Percentiles rank a stretch among this genome's conserved stretches.
Evolutionary conservation across 2,329 filamentous ascomycete species (phyloP).

Genomic region (Sclerotinia minor): DNA sequence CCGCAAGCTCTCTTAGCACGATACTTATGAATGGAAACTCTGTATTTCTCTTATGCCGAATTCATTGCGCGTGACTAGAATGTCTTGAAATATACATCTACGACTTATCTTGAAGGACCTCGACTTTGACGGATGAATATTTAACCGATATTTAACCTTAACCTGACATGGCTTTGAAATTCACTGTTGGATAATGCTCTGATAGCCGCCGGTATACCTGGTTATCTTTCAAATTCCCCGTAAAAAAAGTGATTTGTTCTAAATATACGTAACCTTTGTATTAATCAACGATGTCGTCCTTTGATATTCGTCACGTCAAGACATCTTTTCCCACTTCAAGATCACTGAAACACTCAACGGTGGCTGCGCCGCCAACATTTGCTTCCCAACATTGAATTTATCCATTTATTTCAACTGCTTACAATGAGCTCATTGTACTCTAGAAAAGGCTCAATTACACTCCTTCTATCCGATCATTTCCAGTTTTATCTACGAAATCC

Average conservation of each 20-base stretch:
- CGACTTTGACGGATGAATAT: slow-evolving; percentile 1
- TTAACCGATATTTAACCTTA: neutral
- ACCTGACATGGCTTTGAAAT: too few relatives aligned
- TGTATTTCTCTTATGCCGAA: neutral
- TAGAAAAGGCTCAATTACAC: neutral
- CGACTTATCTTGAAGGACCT: neutral
- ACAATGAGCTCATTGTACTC: neutral
- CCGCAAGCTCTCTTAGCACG: neutral
- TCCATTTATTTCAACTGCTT: slow-evolving; percentile 3
- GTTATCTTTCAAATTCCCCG: too few relatives aligned
- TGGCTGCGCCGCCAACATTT: slow-evolving; percentile 1
- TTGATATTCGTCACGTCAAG: neutral
- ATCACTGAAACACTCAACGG: neutral
- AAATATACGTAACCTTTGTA: too few relatives aligned
- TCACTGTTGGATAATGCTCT: neutral
- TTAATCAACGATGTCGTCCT: neutral
- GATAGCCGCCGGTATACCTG: neutral
- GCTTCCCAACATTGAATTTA: neutral
- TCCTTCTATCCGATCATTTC: neutral
- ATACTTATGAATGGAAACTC: neutral
- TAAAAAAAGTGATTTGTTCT: neutral
- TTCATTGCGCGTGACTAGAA: neutral
- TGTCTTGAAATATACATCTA: neutral
- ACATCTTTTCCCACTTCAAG: neutral
- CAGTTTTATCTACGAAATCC: neutral